These are phyloP conservation scores for Fusarium begoniae DNA, from an alignment of 2,329 filamentous ascomycete species.

Conservation along the genomic window DNA sequence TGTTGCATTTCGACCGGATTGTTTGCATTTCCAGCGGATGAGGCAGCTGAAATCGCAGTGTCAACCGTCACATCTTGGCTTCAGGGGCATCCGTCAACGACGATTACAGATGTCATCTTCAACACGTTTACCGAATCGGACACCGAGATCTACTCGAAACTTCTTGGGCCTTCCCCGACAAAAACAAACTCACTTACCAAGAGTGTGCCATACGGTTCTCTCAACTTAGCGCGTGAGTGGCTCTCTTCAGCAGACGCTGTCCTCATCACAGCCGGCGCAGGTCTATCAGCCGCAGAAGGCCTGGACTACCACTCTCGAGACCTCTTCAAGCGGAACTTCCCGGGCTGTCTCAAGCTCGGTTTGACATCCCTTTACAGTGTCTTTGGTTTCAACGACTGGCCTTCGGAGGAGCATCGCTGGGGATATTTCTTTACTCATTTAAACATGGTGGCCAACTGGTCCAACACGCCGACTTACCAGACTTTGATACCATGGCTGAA, in stretches of 20 bases:
- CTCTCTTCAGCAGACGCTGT: conserved; percentile 31
- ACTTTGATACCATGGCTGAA: conserved; percentile 7
- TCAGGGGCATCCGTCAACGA: conserved; percentile 1
- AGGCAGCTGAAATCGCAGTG: conserved; percentile 31
- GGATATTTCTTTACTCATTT: conserved; percentile 39
- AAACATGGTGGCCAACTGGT: conserved; percentile 35
- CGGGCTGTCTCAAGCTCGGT: conserved; percentile 17
- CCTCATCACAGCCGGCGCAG: conserved; percentile 34
- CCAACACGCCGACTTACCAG: conserved; percentile 24
- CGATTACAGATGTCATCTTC: conserved; percentile 32
- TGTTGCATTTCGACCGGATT: conserved; percentile 37
- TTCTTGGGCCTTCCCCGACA: neutral
- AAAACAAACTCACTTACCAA: rapidly evolving
- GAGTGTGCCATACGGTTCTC: neutral
- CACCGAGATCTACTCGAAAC: conserved; percentile 6
- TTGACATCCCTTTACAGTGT: conserved; percentile 33
- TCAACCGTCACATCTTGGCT: conserved; percentile 16
- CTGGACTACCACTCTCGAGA: conserved; percentile 32
- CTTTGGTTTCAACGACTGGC: conserved; percentile 28
- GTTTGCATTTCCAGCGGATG: conserved; percentile 31
- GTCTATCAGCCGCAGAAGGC: conserved; percentile 34
- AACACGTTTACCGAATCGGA: conserved; percentile 35
- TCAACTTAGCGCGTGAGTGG: conserved; percentile 16
- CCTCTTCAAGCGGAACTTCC: conserved; percentile 29
- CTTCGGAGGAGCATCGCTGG: conserved; percentile 37